Percentiles rank a stretch among this genome's conserved stretches.
These are phyloP conservation scores for Cercospora sp. DNA, from an alignment of 2,329 filamentous ascomycete genomes.

Conservation along the genomic window DNA sequence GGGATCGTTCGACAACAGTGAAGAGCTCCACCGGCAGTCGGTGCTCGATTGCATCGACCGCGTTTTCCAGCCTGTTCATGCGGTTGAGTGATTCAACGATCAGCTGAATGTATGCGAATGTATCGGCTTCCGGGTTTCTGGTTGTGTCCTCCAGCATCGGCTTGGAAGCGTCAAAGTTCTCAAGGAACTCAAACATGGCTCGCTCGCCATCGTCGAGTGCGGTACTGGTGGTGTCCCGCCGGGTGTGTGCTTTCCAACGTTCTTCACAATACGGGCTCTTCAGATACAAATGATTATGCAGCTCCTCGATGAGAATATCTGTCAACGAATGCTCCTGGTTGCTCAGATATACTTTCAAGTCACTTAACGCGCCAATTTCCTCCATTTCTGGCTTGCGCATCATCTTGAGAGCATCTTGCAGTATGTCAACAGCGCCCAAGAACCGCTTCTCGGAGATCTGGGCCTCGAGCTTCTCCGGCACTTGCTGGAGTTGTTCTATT, in stretches of 20 bases:
- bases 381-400: slow-evolving; percentile 87
- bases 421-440: slow-evolving; percentile 83
- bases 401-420: slow-evolving; percentile 82
- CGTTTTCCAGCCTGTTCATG: slow-evolving; percentile 79
- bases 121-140: slow-evolving; percentile 92
- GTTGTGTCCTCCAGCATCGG: slow-evolving; percentile 80
- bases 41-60: slow-evolving; percentile 88
- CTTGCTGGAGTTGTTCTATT: slow-evolving; percentile 76
- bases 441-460: slow-evolving; percentile 96
- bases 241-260: slow-evolving; percentile 82
- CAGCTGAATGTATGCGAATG: slow-evolving; percentile 87
- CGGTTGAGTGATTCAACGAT: slow-evolving; percentile 88
- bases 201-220: slow-evolving; percentile 51
- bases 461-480: slow-evolving; percentile 90
- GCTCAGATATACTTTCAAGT: slow-evolving; percentile 81
- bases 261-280: slow-evolving; percentile 98
- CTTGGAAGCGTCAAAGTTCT: slow-evolving; percentile 55
- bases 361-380: slow-evolving; percentile 82
- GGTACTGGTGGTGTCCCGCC: slow-evolving; percentile 44
- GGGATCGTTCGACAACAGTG: slow-evolving; percentile 89
- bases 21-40: slow-evolving; percentile 92
- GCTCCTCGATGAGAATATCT: slow-evolving; percentile 93
- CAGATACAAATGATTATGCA: slow-evolving; percentile 95
- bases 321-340: slow-evolving; percentile 92
- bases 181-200: slow-evolving; percentile 58